A percentile compares a stretch with the other conserved stretches of the same genome.
Conservation (phyloP, 2,329 filamentous ascomycete genomes). For the Elsinoe batatas region DNA sequence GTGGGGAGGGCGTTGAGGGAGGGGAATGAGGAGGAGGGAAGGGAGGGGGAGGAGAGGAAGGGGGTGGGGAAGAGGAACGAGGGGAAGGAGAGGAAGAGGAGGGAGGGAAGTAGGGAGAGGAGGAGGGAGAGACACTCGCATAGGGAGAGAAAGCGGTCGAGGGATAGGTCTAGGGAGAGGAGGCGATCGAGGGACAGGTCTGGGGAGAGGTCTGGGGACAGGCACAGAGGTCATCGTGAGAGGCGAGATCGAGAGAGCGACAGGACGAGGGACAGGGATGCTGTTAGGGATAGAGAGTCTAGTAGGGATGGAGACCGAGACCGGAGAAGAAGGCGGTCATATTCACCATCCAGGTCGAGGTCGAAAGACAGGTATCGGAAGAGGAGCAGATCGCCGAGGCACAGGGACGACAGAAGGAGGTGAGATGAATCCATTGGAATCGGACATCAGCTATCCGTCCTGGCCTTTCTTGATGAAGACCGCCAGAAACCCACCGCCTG, state of each 20-base stretch:
- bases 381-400: conserved; percentile 17
- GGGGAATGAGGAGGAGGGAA: conserved; percentile 28
- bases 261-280: conserved; percentile 6
- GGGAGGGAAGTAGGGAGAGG: conserved; percentile 16
- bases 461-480: conserved; percentile 24
- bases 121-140: conserved; percentile 17
- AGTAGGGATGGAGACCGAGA: conserved; percentile 13
- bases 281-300: background rate
- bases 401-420: conserved; percentile 10
- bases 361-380: conserved; percentile 19
- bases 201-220: no score
- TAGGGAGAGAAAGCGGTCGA: conserved; percentile 18
- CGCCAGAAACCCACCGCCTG: conserved; percentile 31
- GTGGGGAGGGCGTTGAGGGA: conserved; percentile 46
- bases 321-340: conserved; percentile 17
- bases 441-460: background rate
- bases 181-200: background rate
- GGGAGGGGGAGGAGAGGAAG: conserved; percentile 25
- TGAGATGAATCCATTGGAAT: background rate
- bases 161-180: conserved; percentile 16
- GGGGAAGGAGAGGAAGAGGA: conserved; percentile 16
- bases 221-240: background rate
- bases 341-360: conserved; percentile 21
- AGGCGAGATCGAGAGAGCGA: background rate
- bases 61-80: conserved; percentile 15